phyloP scores from a whole-genome alignment of 176 grass and related monocot genomes.

The Olyra latifolia region DNA sequence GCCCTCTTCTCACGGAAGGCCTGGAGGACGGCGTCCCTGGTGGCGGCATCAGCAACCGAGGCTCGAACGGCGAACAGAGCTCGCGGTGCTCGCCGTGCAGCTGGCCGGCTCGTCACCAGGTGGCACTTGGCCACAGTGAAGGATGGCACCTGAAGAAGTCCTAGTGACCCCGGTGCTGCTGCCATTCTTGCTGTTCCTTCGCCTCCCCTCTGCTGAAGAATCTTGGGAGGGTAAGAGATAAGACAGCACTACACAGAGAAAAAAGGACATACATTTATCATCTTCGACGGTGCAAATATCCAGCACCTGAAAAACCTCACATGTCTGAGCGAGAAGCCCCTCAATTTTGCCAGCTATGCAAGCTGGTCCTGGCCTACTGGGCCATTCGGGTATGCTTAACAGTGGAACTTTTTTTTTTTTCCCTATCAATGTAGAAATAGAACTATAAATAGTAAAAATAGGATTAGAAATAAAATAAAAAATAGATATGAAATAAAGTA shows the following conservation, averaged over 20 bases:
- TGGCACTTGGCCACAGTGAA: slow-evolving; percentile 25
- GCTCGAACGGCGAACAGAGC: slow-evolving; percentile 57
- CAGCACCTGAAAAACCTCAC: slow-evolving; percentile 18
- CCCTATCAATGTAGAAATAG: too few species aligned
- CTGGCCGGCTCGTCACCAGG: not conserved
- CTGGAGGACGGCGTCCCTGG: slow-evolving; percentile 63
- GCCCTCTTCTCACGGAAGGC: slow-evolving; percentile 66
- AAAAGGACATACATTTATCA: not conserved
- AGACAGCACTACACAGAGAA: slow-evolving; percentile 12
- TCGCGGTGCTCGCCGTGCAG: slow-evolving; percentile 20
- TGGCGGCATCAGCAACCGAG: slow-evolving; percentile 36
- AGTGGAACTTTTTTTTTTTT: too few species aligned
- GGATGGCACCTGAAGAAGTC: slow-evolving; percentile 46
- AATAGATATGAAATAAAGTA: too few species aligned
- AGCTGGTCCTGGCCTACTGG: not conserved
- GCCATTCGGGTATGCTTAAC: too few species aligned
- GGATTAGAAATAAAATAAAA: too few species aligned
- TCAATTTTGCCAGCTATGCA: not conserved
- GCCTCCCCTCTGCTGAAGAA: not conserved
- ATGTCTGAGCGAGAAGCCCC: slow-evolving; percentile 4
- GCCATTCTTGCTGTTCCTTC: slow-evolving; percentile 32
- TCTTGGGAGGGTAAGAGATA: slow-evolving; percentile 37
- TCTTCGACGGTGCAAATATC: slow-evolving; percentile 31
- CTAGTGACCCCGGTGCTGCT: slow-evolving; percentile 35
- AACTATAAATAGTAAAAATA: too few species aligned